Evolutionary conservation across 805 yeast genomes (phyloP), one percentile per base, ranked within the genome.

Genomic region (Ascoidea rubescens): DNA sequence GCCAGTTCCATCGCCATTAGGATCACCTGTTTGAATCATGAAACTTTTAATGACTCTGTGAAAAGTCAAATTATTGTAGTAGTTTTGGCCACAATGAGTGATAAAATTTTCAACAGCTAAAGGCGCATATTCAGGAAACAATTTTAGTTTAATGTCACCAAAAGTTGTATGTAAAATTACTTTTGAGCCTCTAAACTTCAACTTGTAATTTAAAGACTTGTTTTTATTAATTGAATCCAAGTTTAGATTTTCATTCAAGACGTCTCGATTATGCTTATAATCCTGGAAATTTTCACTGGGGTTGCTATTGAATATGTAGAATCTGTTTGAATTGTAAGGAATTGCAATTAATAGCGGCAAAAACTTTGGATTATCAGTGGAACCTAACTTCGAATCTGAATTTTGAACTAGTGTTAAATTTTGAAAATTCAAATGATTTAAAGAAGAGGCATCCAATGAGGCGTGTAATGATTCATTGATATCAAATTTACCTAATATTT

Each of bases 1-100:
- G 48, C 81, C 75, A 45, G 60, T 65, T 2, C 65, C 80, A 47
- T 68, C 57, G 4, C 57, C 50, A 5, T 59, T 50, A 7, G 60
- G 56, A 60, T 82, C 87, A 45, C 90, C 90, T 4, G 79, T 80
- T 63, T 84, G 90, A 16, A 84, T 66, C 71, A 83, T 77, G 60
- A 85, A 85, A 61, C 81, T 84, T 60, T 77, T 80, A 50, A 84
- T 69, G 2, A 82, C 77, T 52, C 87, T 69, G 58, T 82, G 84
- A 63, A 86, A 82, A 7, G 65, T 66, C 16, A 68, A 57, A 30
- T 63, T 59, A 55, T 73, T 64, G 60, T 73, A 73, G 56, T 71
- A 73, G 12, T 68, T 68, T 4, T 60, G 61, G 42, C 57, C 48
- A 56, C 73, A 67, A 21, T 67, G 63, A 28, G 59, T 57, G 8